Conservation (phyloP, 305 asterid genomes). For the Fraxinus dipetala region DNA sequence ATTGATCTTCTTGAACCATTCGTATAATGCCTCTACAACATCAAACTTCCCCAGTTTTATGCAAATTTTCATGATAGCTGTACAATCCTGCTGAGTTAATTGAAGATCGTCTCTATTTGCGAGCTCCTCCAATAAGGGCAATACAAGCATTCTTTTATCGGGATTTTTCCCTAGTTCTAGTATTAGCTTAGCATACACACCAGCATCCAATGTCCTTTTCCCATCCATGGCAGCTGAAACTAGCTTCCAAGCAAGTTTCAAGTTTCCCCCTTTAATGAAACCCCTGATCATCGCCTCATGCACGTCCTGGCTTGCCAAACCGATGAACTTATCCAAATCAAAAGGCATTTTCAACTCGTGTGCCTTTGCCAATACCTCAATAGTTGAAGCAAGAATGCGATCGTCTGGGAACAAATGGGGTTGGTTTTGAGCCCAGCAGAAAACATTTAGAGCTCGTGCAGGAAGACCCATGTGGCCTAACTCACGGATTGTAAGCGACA, state of each 20-base stretch:
- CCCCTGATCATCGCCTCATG: slow-evolving; percentile 83
- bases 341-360: slow-evolving; percentile 71
- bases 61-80: slow-evolving; percentile 79
- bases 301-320: slow-evolving; percentile 59
- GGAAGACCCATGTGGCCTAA: slow-evolving; percentile 86
- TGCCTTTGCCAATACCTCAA: slow-evolving; percentile 74
- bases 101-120: slow-evolving; percentile 68
- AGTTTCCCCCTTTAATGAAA: slow-evolving; percentile 69
- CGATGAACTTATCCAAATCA: slow-evolving; percentile 49
- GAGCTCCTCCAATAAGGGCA: slow-evolving; percentile 73
- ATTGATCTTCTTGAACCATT: slow-evolving; percentile 66
- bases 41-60: slow-evolving; percentile 58
- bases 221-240: slow-evolving; percentile 50
- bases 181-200: slow-evolving; percentile 76
- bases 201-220: slow-evolving; percentile 51
- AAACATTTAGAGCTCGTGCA: slow-evolving; percentile 63
- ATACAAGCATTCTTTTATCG: slow-evolving; percentile 43
- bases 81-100: slow-evolving; percentile 67
- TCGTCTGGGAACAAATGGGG: slow-evolving; percentile 81
- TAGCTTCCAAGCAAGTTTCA: slow-evolving; percentile 64
- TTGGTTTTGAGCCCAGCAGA: slow-evolving; percentile 75
- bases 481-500: slow-evolving; percentile 76
- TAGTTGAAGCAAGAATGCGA: slow-evolving; percentile 76
- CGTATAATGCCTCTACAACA: slow-evolving; percentile 67
- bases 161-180: slow-evolving; percentile 68